Conservation (phyloP, 2,329 filamentous ascomycete species). For the Alternaria gansuensis region DNA sequence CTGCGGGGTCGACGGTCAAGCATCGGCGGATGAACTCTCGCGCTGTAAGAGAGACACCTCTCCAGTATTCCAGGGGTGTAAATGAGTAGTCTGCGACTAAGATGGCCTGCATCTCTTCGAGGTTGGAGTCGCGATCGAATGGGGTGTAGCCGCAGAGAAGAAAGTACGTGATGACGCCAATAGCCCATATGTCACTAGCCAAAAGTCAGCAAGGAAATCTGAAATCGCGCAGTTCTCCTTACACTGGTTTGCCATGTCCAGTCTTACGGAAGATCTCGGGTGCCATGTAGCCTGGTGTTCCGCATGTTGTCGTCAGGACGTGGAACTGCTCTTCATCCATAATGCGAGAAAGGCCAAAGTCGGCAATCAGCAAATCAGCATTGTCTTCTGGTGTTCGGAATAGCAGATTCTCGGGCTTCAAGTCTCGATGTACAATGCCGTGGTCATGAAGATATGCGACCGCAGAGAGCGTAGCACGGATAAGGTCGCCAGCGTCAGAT, state of each 20-base stretch:
- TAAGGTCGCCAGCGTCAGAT: slow-evolving; percentile 92
- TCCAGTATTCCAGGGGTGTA: slow-evolving; percentile 95
- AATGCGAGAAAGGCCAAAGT: slow-evolving; percentile 94
- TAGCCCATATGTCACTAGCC: slow-evolving; percentile 87
- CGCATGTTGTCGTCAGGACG: slow-evolving; percentile 95
- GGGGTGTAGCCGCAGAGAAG: slow-evolving; percentile 97
- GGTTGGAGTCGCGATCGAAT: slow-evolving; percentile 95
- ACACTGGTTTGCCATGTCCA: slow-evolving; percentile 96
- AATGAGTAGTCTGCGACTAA: slow-evolving; percentile 96
- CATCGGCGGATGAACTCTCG: slow-evolving; percentile 93
- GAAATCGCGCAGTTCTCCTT: slow-evolving; percentile 34
- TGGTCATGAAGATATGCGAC: slow-evolving; percentile 98
- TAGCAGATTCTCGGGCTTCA: slow-evolving; percentile 96
- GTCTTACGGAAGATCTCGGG: slow-evolving; percentile 99
- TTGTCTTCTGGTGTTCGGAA: slow-evolving; percentile 98
- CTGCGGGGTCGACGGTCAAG: slow-evolving; percentile 85
- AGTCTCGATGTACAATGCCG: slow-evolving; percentile 95
- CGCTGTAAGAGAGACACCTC: slow-evolving; percentile 81
- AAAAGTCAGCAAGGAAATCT: slow-evolving; percentile 22
- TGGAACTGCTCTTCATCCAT: slow-evolving; percentile 99
- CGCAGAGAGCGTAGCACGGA: slow-evolving; percentile 93
- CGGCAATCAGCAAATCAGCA: slow-evolving; percentile 93
- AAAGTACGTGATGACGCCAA: slow-evolving; percentile 99
- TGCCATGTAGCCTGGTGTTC: slow-evolving; percentile 98
- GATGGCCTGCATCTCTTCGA: slow-evolving; percentile 99